Evolutionary conservation across 129 eudicot species (phyloP).

Genomic region (Artemisia tridentata): DNA sequence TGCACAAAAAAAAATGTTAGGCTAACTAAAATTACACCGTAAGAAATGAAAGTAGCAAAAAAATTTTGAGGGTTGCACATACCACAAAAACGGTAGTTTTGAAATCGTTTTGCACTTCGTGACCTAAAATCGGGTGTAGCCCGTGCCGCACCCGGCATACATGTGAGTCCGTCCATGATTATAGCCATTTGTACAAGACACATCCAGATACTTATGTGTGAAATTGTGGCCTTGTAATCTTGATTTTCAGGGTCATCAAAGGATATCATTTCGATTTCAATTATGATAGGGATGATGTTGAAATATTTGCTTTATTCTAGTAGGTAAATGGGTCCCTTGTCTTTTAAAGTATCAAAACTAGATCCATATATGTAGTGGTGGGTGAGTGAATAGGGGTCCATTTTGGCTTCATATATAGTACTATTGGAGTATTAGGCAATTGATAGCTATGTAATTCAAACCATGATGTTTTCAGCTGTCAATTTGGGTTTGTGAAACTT

Average conservation of each 20-base stretch:
- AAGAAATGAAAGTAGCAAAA: too few relatives aligned
- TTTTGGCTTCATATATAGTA: constrained; percentile 5
- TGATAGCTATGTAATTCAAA: background rate
- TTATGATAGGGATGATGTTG: constrained; percentile 20
- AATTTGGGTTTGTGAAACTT: background rate
- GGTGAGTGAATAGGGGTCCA: constrained; percentile 14
- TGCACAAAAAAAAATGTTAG: too few relatives aligned
- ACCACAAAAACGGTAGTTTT: too few relatives aligned
- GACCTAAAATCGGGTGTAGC: too few relatives aligned
- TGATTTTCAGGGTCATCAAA: constrained; percentile 14
- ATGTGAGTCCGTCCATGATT: too few relatives aligned
- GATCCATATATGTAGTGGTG: background rate
- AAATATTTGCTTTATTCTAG: constrained; percentile 10
- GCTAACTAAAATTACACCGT: too few relatives aligned
- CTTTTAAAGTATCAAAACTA: background rate
- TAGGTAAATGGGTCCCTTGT: constrained; percentile 31
- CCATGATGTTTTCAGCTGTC: background rate
- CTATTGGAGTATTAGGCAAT: background rate
- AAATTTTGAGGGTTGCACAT: too few relatives aligned
- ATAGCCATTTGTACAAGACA: background rate
- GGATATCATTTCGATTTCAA: constrained; percentile 18
- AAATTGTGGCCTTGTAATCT: constrained; percentile 5
- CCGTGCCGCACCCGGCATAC: too few relatives aligned
- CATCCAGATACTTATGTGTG: background rate
- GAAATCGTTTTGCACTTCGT: too few relatives aligned